phyloP scores from a whole-genome alignment of 1,139 yeast species.

The Meyerozyma smithsonii region DNA sequence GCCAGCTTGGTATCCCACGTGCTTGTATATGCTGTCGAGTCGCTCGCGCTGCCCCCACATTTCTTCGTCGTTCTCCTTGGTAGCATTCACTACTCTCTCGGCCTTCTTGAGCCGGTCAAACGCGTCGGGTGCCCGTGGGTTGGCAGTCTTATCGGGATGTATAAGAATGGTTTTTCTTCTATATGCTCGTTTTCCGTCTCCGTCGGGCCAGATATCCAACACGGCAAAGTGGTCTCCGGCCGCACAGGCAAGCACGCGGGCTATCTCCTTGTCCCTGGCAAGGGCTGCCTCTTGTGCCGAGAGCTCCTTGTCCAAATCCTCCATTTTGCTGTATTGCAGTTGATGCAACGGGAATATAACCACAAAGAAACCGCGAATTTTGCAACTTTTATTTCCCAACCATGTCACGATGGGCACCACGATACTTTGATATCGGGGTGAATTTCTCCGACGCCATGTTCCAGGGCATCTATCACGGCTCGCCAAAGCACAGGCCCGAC shows the following conservation, averaged over 20 bases:
- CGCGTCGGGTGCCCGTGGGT: slow-evolving; percentile 11
- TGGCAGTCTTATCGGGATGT: slow-evolving; percentile 12
- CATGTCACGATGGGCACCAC: slow-evolving; percentile 32
- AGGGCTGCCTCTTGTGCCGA: slow-evolving; percentile 2
- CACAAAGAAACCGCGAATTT: neutral
- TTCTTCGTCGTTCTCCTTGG: slow-evolving; percentile 3
- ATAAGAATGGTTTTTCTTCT: neutral
- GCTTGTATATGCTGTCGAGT: slow-evolving; percentile 2
- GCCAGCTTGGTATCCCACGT: neutral
- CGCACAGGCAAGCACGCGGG: slow-evolving; percentile 2
- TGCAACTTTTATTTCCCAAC: slow-evolving; percentile 1
- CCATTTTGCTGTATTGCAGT: slow-evolving; percentile 4
- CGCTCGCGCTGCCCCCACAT: neutral
- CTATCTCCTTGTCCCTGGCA: slow-evolving; percentile 7
- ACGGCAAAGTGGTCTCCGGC: slow-evolving; percentile 2
- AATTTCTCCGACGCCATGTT: slow-evolving; percentile 90
- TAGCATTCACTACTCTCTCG: slow-evolving; percentile 9
- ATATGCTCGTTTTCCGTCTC: neutral
- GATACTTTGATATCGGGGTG: slow-evolving; percentile 58
- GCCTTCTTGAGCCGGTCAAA: slow-evolving; percentile 12
- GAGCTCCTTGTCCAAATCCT: neutral
- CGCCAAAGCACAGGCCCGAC: slow-evolving; percentile 63
- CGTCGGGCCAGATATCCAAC: slow-evolving; percentile 2
- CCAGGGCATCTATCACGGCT: slow-evolving; percentile 71
- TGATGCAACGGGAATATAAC: neutral